Evolutionary conservation across 2,329 filamentous ascomycete genomes (phyloP).

Genomic region (Aaosphaeria arxii): DNA sequence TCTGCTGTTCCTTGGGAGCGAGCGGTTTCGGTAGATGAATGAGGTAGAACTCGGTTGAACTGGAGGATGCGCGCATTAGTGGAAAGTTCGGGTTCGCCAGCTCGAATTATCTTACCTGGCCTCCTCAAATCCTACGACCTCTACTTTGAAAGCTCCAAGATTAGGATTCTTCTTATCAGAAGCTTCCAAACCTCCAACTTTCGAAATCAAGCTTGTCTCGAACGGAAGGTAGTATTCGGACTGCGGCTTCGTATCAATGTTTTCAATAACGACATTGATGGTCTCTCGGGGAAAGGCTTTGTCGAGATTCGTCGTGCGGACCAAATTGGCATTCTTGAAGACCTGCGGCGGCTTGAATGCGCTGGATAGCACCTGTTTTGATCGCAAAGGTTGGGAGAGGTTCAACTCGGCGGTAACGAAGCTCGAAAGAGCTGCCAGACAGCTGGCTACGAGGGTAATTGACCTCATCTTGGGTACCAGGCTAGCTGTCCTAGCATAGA

Average conservation of each 20-base stretch:
- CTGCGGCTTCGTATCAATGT: conserved; percentile 74
- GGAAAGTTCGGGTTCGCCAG: too few species aligned
- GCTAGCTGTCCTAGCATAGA: conserved; percentile 30
- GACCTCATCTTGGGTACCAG: conserved; percentile 40
- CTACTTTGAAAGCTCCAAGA: conserved; percentile 65
- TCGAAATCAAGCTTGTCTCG: conserved; percentile 69
- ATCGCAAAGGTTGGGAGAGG: conserved; percentile 56
- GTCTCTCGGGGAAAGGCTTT: conserved; percentile 89
- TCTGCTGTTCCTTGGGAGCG: conserved; percentile 73
- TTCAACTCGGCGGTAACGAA: conserved; percentile 57
- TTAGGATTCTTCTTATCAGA: conserved; percentile 82
- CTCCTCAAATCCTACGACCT: conserved; percentile 59
- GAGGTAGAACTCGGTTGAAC: conserved; percentile 69
- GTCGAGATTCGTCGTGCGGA: conserved; percentile 86
- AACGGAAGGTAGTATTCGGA: conserved; percentile 91
- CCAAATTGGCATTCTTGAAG: conserved; percentile 90
- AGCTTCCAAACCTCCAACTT: conserved; percentile 83
- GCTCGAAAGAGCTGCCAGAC: conserved; percentile 59
- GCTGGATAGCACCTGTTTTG: conserved; percentile 46
- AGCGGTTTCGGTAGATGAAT: conserved; percentile 76
- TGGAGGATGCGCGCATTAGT: conserved; percentile 2
- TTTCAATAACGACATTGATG: conserved; percentile 93
- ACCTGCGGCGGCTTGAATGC: conserved; percentile 81
- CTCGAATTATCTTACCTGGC: conserved; percentile 44
- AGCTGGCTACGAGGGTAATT: conserved; percentile 34